Conservation (phyloP, 2,329 filamentous ascomycete genomes). For the Penicillium janthinellum region DNA sequence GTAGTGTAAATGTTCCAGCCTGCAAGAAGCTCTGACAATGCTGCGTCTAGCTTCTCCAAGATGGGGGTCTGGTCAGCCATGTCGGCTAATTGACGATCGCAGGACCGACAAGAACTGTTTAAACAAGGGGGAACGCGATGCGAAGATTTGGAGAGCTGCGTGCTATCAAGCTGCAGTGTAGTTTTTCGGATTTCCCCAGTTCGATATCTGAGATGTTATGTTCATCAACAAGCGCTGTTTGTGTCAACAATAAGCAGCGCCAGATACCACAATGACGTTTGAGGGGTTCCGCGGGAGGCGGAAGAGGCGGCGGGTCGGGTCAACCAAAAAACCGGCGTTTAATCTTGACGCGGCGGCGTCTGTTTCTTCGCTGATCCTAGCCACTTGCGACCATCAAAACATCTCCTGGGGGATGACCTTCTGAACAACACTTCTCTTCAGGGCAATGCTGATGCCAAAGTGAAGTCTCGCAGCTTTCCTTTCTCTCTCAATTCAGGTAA, state of each 20-base stretch:
- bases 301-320: constrained; percentile 19
- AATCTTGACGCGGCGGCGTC: constrained; percentile 15
- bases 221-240: background rate
- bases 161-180: background rate
- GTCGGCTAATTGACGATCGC: constrained; percentile 12
- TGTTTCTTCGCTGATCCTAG: constrained; percentile 10
- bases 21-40: constrained; percentile 67
- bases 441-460: constrained; percentile 1
- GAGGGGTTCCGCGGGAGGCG: constrained; percentile 18
- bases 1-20: constrained; percentile 86
- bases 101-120: background rate
- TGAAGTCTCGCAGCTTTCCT: background rate
- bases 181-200: background rate
- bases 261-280: constrained; percentile 23
- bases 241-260: constrained; percentile 13
- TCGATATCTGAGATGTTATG: background rate
- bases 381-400: constrained; percentile 18
- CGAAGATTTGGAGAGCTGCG: background rate
- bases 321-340: constrained; percentile 25
- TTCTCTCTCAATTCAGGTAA: constrained; percentile 9
- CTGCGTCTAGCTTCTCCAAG: constrained; percentile 70
- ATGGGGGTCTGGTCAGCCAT: constrained; percentile 53
- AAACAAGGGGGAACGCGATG: background rate
- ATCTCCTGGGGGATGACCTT: constrained; percentile 16
- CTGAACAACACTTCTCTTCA: constrained; percentile 2